Base-by-base conservation (phyloP, 83 land plant genomes). In the Isoetes engelmannii region DNA sequence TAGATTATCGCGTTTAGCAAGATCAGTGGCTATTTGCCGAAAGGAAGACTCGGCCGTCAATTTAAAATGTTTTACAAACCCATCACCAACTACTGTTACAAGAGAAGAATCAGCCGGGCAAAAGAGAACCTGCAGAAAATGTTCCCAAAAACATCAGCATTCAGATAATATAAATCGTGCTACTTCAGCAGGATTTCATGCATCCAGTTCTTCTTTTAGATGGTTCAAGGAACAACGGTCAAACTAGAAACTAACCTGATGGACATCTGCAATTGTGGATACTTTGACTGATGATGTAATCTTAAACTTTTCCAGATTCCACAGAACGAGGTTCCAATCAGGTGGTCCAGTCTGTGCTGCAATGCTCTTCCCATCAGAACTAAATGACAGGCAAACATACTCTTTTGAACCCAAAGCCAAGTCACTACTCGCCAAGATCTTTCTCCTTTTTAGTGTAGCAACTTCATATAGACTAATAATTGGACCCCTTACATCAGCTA, bases 321-420 rank as follows among this genome's bases (percentile, higher is more conserved):
- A 79, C 6, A 65, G 44, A 12, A 79, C 56, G 3, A 79, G 67
- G 4, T 75, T 79, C 81, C 81, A 79, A 5, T 79, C 81, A 6
- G 81, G 81, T 12, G 41, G 56, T 46, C 81, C 71, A 8, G 78
- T 77, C 72, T 79, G 81, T 15, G 81, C 81, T 19, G 48, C 79
- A 47, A 79, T 54, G 42, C 45, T 48, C 50, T 54, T 74, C 12
- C 59, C 72, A 69, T 79, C 78, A 19, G 62, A 62, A 53, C 73
- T 79, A 37, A 79, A 79, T 10, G 77, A 61, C 19, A 79, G 46
- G 5, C 78, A 79, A 44, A 79, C 78, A 56, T 63, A 79, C 48
- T 73, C 81, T 59, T 47, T 67, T 28, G 71, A 44, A 21, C 81
- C 76, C 55, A 63, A 77, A 58, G 63, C 71, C 7, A 57, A 68